These are phyloP conservation scores for Aspergillus japonicus DNA, from an alignment of 2,329 filamentous ascomycete species.

Conservation along the genomic window DNA sequence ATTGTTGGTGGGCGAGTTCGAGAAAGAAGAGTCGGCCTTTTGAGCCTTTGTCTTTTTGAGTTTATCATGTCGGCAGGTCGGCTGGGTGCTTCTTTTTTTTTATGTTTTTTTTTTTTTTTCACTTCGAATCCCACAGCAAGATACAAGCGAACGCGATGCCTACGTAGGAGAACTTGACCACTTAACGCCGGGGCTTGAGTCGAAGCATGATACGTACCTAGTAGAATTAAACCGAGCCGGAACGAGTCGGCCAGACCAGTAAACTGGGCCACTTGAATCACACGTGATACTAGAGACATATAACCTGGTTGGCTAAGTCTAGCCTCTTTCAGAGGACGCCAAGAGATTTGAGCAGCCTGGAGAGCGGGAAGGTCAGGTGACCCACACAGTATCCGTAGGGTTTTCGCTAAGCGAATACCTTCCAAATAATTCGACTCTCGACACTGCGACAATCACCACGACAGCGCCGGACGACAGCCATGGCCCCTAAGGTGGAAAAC, in stretches of 20 bases:
- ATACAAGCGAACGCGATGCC: too few species aligned
- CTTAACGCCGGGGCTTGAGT: too few species aligned
- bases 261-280: background rate
- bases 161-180: too few species aligned
- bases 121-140: background rate
- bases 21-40: conserved; percentile 42
- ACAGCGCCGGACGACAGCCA: conserved; percentile 47
- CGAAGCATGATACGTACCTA: background rate
- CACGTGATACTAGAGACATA: background rate
- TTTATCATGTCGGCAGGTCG: conserved; percentile 23
- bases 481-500: conserved; percentile 48
- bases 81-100: background rate
- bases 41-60: conserved; percentile 30
- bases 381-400: conserved; percentile 38
- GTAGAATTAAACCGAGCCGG: background rate
- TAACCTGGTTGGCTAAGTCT: background rate
- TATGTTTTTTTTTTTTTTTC: background rate
- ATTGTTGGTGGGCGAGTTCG: conserved; percentile 47
- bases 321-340: conserved; percentile 7
- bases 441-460: conserved; percentile 46
- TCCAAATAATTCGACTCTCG: conserved; percentile 40
- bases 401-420: conserved; percentile 44
- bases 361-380: conserved; percentile 34
- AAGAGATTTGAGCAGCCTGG: conserved; percentile 11
- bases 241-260: background rate